Evolutionary conservation across 768 basidiomycete species (phyloP).

Genomic region (Vararia minispora): DNA sequence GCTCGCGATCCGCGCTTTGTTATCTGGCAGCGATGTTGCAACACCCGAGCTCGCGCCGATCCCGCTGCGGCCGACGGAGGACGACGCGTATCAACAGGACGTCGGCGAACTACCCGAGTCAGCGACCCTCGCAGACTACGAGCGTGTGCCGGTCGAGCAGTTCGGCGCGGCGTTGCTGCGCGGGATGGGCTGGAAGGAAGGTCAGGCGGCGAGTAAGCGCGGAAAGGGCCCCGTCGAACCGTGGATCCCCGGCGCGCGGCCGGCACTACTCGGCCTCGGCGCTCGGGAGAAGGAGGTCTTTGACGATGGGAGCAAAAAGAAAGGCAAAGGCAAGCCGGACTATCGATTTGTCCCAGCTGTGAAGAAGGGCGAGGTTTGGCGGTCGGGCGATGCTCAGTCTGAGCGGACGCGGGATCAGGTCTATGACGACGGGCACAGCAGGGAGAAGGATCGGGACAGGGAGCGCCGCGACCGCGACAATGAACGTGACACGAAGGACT

Average conservation of each 20-base stretch:
- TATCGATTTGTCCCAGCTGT: conserved; percentile 78
- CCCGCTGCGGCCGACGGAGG: conserved; percentile 43
- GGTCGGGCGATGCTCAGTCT: conserved; percentile 11
- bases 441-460: conserved; percentile 1
- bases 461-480: conserved; percentile 3
- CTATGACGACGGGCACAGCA: conserved; percentile 2
- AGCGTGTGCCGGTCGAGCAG: conserved; percentile 80
- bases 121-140: conserved; percentile 78
- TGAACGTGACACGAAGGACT: background rate
- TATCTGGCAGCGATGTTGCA: conserved; percentile 41
- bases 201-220: conserved; percentile 54
- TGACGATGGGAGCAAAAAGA: conserved; percentile 54
- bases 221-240: conserved; percentile 56
- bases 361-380: conserved; percentile 39
- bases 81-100: conserved; percentile 79
- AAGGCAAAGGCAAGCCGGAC: conserved; percentile 39
- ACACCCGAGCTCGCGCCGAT: conserved; percentile 38
- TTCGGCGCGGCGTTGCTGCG: conserved; percentile 90
- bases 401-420: conserved; percentile 5
- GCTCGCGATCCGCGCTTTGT: conserved; percentile 66
- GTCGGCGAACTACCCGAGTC: conserved; percentile 66
- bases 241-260: conserved; percentile 73
- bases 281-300: conserved; percentile 77
- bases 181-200: conserved; percentile 96
- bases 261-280: conserved; percentile 84